These are phyloP conservation scores for Pisolithus orientalis DNA, from an alignment of 768 basidiomycete genomes.

Conservation along the genomic window DNA sequence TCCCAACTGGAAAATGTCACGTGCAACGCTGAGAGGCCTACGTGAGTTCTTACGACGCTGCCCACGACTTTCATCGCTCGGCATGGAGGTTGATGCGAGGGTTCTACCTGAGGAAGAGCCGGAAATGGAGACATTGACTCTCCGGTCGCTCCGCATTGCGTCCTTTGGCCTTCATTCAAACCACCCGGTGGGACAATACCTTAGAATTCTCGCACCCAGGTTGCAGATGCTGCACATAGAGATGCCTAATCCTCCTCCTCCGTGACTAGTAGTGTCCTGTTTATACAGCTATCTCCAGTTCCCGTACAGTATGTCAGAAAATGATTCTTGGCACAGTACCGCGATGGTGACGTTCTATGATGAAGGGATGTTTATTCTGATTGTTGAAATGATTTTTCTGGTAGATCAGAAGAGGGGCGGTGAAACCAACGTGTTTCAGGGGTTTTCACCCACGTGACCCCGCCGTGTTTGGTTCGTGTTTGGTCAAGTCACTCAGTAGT, in stretches of 20 bases:
- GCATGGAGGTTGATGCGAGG: slow-evolving; percentile 22
- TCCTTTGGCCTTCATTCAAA: no score
- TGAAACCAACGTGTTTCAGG: no score
- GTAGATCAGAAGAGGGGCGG: no score
- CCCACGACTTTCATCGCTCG: slow-evolving; percentile 10
- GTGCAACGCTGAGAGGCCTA: slow-evolving; percentile 17
- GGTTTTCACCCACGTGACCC: no score
- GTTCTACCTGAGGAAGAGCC: neutral
- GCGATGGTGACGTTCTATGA: no score
- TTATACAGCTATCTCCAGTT: no score
- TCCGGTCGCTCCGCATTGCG: slow-evolving; percentile 20
- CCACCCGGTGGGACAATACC: slow-evolving; percentile 17
- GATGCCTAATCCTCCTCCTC: no score
- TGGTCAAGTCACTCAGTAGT: neutral
- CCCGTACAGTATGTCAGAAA: no score
- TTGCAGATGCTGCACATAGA: slow-evolving; percentile 6
- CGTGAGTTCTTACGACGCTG: slow-evolving; percentile 16
- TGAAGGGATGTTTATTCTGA: no score
- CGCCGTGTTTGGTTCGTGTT: neutral
- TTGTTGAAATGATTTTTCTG: no score
- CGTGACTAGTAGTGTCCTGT: no score
- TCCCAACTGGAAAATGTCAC: slow-evolving; percentile 20
- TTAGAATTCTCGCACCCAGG: slow-evolving; percentile 17
- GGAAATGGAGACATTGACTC: neutral
- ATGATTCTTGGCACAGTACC: no score